phyloP scores from a whole-genome alignment of 441 rosid genomes.

The Gossypium gossypioides region DNA sequence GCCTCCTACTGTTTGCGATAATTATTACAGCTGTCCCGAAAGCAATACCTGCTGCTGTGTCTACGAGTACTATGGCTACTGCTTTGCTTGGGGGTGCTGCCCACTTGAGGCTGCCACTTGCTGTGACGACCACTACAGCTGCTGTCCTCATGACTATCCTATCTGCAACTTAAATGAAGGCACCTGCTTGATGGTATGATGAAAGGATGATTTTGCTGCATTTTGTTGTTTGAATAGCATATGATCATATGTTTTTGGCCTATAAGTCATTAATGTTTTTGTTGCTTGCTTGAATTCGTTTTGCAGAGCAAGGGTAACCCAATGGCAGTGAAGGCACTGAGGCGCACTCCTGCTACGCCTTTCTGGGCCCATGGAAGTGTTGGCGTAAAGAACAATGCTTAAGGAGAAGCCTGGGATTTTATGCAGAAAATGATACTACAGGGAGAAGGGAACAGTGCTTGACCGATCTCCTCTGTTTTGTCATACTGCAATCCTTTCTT shows the following conservation, averaged over 20 bases:
- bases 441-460: constrained; percentile 5
- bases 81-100: constrained; percentile 93
- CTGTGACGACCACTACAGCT: constrained; percentile 69
- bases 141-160: constrained; percentile 86
- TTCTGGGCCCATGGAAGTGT: constrained; percentile 40
- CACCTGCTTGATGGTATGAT: constrained; percentile 58
- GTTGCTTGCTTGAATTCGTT: constrained; percentile 12
- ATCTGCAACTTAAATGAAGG: constrained; percentile 51
- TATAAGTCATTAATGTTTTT: not conserved
- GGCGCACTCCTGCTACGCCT: constrained; percentile 58
- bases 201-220: not conserved
- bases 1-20: constrained; percentile 69
- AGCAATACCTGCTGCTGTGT: constrained; percentile 81
- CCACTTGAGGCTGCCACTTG: constrained; percentile 79
- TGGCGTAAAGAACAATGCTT: constrained; percentile 36
- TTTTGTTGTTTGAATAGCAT: not conserved
- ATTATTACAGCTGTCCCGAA: constrained; percentile 49
- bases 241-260: not conserved
- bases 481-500: constrained; percentile 11
- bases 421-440: constrained; percentile 17
- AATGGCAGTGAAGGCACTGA: constrained; percentile 54
- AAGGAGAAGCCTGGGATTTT: constrained; percentile 8
- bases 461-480: constrained; percentile 13
- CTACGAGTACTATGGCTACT: constrained; percentile 42
- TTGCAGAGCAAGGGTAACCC: constrained; percentile 80